These are phyloP conservation scores for Colletotrichum neosansevieriae DNA, from an alignment of 2,329 filamentous ascomycete genomes.

Conservation along the genomic window DNA sequence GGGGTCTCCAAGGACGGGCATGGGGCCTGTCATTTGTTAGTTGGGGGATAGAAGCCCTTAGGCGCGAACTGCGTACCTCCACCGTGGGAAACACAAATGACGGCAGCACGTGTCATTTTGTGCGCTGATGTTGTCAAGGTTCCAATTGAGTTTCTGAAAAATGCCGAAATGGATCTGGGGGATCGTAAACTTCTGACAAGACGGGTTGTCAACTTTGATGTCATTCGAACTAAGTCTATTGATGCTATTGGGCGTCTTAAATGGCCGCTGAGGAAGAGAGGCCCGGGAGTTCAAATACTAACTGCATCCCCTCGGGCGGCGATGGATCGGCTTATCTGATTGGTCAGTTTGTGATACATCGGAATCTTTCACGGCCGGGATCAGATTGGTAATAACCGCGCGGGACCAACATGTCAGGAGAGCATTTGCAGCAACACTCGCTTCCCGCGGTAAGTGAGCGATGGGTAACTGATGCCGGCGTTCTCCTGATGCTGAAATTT, in stretches of 20 bases:
- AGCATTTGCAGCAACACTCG: neutral
- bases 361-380: slow-evolving; percentile 17
- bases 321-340: slow-evolving; percentile 1
- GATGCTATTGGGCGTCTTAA: neutral
- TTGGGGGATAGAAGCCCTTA: neutral
- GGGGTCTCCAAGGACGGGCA: slow-evolving; percentile 69
- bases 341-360: neutral
- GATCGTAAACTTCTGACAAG: neutral
- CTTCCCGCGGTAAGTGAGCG: slow-evolving; percentile 10
- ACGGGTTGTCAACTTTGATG: neutral
- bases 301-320: slow-evolving; percentile 7
- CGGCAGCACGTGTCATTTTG: slow-evolving; percentile 57
- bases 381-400: slow-evolving; percentile 40
- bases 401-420: slow-evolving; percentile 19
- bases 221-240: slow-evolving; percentile 12
- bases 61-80: slow-evolving; percentile 51
- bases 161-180: neutral
- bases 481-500: neutral
- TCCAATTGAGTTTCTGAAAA: neutral
- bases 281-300: slow-evolving; percentile 26
- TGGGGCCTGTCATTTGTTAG: slow-evolving; percentile 56
- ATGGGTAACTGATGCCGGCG: neutral
- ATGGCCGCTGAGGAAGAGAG: neutral
- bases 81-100: slow-evolving; percentile 63
- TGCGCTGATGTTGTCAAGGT: slow-evolving; percentile 1